A percentile compares a stretch with the other conserved stretches of the same genome.
Evolutionary conservation across 257 asterid species (phyloP).

Genomic region (Coffea eugenioides): DNA sequence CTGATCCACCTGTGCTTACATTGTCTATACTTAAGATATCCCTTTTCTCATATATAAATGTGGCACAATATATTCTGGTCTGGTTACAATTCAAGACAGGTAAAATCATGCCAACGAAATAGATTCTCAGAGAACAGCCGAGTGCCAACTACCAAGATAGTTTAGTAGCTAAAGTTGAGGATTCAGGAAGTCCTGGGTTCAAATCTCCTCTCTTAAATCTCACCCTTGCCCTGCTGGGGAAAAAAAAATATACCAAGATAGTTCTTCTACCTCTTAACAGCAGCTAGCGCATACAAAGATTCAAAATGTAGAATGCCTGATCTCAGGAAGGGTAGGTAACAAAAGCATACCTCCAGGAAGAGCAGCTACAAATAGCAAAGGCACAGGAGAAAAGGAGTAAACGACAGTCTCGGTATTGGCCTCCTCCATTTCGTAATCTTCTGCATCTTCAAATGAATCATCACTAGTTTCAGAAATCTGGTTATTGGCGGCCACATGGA

Average conservation of each 20-base stretch:
- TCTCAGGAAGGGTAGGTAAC: background rate
- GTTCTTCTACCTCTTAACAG: too few species aligned
- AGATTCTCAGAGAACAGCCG: too few species aligned
- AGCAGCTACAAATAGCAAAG: constrained; percentile 52
- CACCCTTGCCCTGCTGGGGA: too few species aligned
- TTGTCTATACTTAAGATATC: too few species aligned
- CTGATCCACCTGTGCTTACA: background rate
- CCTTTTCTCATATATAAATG: background rate
- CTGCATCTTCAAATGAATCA: background rate
- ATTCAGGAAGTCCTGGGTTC: too few species aligned
- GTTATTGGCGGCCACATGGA: constrained; percentile 24
- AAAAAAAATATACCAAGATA: too few species aligned
- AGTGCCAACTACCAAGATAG: too few species aligned
- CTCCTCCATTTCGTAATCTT: constrained; percentile 21
- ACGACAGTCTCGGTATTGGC: constrained; percentile 37
- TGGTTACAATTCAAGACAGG: background rate
- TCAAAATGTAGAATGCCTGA: too few species aligned
- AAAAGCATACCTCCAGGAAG: constrained; percentile 71
- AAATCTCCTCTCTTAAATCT: too few species aligned
- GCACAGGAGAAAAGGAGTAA: constrained; percentile 61
- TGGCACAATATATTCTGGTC: too few species aligned
- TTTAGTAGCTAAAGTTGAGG: too few species aligned
- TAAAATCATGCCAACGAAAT: background rate
- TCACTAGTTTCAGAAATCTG: constrained; percentile 25
- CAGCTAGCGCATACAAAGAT: too few species aligned